Percentiles rank a stretch among this genome's conserved stretches.
Evolutionary conservation across 1,139 yeast species (phyloP).

Genomic region (Saccharomyces uvarum): DNA sequence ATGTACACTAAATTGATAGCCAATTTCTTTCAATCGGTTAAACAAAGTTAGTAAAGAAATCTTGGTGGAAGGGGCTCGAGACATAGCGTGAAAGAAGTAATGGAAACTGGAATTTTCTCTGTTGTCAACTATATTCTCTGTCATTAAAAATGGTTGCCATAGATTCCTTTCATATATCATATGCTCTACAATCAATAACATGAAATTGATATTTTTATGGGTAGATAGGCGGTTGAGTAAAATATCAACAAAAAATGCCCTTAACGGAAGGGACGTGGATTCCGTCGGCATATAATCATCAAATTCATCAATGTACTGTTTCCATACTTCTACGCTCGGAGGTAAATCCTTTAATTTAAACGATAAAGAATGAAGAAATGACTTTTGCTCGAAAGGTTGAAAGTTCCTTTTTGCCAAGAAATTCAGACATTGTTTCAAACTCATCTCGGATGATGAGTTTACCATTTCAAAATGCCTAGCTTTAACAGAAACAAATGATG

Average conservation of each 20-base stretch:
- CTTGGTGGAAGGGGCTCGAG: neutral
- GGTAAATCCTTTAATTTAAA: neutral
- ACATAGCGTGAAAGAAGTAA: neutral
- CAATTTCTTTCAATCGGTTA: constrained; percentile 3
- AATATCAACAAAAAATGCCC: neutral
- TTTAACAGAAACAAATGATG: neutral
- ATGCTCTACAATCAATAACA: constrained; percentile 9
- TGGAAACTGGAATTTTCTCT: constrained; percentile 10
- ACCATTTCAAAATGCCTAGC: constrained; percentile 2
- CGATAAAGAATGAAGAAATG: neutral
- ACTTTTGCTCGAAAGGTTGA: neutral
- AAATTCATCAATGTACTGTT: neutral
- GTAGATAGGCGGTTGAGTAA: neutral
- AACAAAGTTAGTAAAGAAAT: neutral
- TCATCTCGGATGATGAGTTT: constrained; percentile 2
- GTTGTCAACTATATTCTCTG: constrained; percentile 6
- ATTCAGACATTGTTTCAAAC: neutral
- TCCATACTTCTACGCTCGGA: neutral
- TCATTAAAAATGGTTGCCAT: constrained; percentile 7
- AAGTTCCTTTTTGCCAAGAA: neutral
- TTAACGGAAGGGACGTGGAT: neutral
- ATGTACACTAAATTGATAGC: constrained; percentile 10
- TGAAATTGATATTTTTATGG: constrained; percentile 9
- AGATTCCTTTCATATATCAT: constrained; percentile 7
- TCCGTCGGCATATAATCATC: neutral